Conservation (phyloP, 2,329 filamentous ascomycete species). For the Neocucurbitaria cava region DNA sequence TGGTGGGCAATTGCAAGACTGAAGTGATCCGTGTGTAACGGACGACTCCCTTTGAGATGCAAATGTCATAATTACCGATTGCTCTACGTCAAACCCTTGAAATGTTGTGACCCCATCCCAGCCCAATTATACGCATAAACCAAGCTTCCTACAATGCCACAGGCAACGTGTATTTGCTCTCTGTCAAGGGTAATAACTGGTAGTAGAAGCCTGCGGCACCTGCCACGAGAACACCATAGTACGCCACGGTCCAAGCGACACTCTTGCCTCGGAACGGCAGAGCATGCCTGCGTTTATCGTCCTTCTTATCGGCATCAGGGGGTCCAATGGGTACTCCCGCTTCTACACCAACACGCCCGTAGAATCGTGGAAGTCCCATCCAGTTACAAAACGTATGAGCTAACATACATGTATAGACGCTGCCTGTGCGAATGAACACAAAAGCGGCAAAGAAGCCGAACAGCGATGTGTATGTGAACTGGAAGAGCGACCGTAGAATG, state of each 20-base stretch:
- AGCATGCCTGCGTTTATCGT: constrained; percentile 48
- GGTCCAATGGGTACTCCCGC: constrained; percentile 52
- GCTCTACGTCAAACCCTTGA: background rate
- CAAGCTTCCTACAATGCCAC: constrained; percentile 17
- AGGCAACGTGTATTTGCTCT: constrained; percentile 62
- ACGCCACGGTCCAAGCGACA: constrained; percentile 73
- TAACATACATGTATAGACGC: constrained; percentile 74
- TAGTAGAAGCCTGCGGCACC: constrained; percentile 77
- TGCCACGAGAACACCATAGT: constrained; percentile 77
- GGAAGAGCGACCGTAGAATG: constrained; percentile 76
- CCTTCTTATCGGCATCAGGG: constrained; percentile 36
- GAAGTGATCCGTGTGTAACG: constrained; percentile 2
- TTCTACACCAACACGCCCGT: constrained; percentile 72
- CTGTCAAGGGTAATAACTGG: constrained; percentile 74
- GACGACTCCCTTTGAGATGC: background rate
- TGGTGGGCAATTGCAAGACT: constrained; percentile 82
- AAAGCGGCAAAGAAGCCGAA: constrained; percentile 96
- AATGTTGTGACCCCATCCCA: too few species aligned
- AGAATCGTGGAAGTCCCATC: constrained; percentile 86
- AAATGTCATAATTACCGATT: background rate
- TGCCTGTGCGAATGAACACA: constrained; percentile 83
- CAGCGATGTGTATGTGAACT: constrained; percentile 87
- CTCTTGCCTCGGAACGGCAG: constrained; percentile 36
- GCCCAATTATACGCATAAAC: too few species aligned
- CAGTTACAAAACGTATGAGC: constrained; percentile 92